A percentile compares a stretch with the other conserved stretches of the same genome.
Conservation (phyloP, 2,329 filamentous ascomycete genomes). For the Pseudogymnoascus sp. region DNA sequence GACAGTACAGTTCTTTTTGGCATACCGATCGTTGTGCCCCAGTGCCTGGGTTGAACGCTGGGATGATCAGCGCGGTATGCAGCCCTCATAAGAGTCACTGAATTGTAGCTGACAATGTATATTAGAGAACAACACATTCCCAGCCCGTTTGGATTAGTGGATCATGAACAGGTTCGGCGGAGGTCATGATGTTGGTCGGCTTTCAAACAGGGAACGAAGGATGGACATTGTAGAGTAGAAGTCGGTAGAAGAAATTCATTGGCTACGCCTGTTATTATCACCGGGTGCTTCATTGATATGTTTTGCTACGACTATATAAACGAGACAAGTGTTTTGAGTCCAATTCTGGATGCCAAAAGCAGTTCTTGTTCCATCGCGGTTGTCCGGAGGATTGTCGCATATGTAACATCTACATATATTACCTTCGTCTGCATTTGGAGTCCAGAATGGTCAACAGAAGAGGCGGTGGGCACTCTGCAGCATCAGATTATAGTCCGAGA, state of each 20-base stretch:
- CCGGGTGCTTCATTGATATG: not conserved
- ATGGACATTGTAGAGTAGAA: conserved; percentile 6
- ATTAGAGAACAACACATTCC: conserved; percentile 60
- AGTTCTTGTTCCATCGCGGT: not conserved
- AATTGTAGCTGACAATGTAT: conserved; percentile 10
- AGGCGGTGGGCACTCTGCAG: not conserved
- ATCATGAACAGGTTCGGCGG: not conserved
- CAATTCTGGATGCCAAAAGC: not conserved
- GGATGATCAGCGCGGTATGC: conserved; percentile 92
- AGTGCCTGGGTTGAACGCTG: conserved; percentile 88
- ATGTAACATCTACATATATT: not conserved
- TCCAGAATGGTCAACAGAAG: not conserved
- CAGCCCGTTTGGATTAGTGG: conserved; percentile 51
- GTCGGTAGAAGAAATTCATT: conserved; percentile 6
- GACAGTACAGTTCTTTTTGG: conserved; percentile 72
- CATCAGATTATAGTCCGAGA: not conserved
- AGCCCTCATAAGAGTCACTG: conserved; percentile 22
- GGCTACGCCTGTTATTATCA: conserved; percentile 4
- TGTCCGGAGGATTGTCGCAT: not conserved
- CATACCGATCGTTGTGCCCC: conserved; percentile 96
- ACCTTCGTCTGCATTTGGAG: not conserved
- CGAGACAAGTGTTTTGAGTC: not conserved
- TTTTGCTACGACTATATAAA: not conserved
- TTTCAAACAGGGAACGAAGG: not conserved
- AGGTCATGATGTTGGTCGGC: not conserved